Evolutionary conservation across 139 green algal genomes (phyloP), one percentile per base, ranked within the genome.

Genomic region (Micractinium sp.): DNA sequence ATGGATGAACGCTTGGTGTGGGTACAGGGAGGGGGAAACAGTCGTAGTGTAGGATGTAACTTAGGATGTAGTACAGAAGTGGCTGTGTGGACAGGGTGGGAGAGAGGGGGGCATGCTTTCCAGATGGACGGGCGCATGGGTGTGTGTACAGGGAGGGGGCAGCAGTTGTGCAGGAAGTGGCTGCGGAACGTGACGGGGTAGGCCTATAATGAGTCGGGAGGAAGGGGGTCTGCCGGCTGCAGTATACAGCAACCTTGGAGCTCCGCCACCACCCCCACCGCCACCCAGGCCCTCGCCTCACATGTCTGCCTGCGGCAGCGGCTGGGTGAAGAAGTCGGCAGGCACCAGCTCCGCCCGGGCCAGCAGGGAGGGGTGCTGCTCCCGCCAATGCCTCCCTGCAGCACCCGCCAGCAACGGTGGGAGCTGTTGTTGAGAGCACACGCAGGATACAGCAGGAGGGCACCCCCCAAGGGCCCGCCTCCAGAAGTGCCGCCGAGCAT

Each of bases 61-160:
- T n/a, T n/a, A n/a, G n/a, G n/a, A n/a, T 81, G 75, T 56, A 81
- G 36, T 36, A 36, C 75, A 81, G 36, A 81, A 81, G 75, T 53
- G 56, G 36, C 35, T 75, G 23, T 1, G 29, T 0, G 27, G 69
- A 9, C 27, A 1, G 4, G 12, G 69, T 36, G 69, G 69, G 69
- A 5, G 69, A n/a, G 29, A 77, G 19, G 1, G 69, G 63, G 63
- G 63, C 63, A 7, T 20, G 63, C 63, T n/a, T n/a, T n/a, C n/a
- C n/a, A n/a, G n/a, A n/a, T n/a, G n/a, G n/a, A n/a, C n/a, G n/a
- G n/a, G n/a, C n/a, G n/a, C n/a, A n/a, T n/a, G n/a, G n/a, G n/a
- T n/a, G n/a, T n/a, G n/a, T n/a, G n/a, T n/a, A 67, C 15, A 67
- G 60, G 16, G 60, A 16, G 60, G 60, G 60, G 14, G 60, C 60